Conservation (phyloP, 2,329 filamentous ascomycete genomes). For the Cercospora sp. region DNA sequence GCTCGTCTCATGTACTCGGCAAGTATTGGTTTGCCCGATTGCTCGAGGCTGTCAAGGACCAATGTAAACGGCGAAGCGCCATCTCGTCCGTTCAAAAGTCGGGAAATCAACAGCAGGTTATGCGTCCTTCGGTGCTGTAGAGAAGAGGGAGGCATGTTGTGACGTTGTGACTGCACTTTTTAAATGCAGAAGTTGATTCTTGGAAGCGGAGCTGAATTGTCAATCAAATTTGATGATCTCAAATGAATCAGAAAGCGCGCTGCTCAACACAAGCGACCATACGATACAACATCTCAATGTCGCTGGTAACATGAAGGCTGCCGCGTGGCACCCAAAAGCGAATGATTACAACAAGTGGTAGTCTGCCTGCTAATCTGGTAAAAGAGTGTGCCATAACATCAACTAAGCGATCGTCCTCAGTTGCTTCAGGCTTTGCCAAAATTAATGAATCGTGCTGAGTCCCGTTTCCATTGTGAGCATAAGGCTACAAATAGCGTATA, state of each 20-base stretch:
- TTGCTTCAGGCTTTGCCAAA: neutral
- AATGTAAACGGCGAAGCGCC: slow-evolving; percentile 83
- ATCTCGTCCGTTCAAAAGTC: slow-evolving; percentile 75
- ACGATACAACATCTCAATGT: neutral
- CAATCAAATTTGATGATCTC: slow-evolving; percentile 4
- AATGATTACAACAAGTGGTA: neutral
- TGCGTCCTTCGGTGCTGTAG: slow-evolving; percentile 75
- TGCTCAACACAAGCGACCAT: neutral
- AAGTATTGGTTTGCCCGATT: slow-evolving; percentile 69
- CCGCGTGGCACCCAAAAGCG: neutral
- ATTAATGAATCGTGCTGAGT: neutral
- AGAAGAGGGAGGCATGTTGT: slow-evolving; percentile 58
- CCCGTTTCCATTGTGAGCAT: neutral
- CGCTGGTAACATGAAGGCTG: neutral
- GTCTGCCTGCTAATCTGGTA: neutral
- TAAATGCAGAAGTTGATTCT: neutral
- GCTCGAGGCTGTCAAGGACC: slow-evolving; percentile 80
- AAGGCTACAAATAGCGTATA: neutral
- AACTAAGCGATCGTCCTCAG: neutral
- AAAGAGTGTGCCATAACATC: neutral
- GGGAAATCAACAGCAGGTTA: slow-evolving; percentile 79
- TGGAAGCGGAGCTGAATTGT: neutral
- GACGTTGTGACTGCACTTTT: slow-evolving; percentile 3
- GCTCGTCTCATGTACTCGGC: slow-evolving; percentile 74
- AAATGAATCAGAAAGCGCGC: neutral